Percentiles rank a stretch among this genome's conserved stretches.
Conservation (phyloP, 1,284 basidiomycete species). For the Vanrija pseudolonga region DNA sequence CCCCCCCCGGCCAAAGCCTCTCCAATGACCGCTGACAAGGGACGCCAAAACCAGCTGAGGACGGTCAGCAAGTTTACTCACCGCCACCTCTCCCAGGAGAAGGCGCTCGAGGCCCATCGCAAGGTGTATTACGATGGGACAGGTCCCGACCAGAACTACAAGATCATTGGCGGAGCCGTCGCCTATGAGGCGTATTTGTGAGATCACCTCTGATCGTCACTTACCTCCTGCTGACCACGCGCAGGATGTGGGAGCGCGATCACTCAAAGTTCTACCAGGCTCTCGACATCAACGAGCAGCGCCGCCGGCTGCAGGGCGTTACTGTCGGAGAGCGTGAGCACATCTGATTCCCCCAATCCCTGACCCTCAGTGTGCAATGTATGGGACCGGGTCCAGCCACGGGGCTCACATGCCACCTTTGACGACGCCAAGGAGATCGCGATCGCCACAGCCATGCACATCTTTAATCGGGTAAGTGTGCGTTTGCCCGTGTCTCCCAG, state of each 20-base stretch:
- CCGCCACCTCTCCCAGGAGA: neutral
- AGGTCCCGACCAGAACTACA: conserved; percentile 31
- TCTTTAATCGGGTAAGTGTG: conserved; percentile 34
- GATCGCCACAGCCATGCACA: conserved; percentile 42
- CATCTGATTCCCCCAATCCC: no score
- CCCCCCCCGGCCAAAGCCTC: no score
- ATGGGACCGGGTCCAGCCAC: conserved; percentile 33
- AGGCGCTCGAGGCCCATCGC: conserved; percentile 24
- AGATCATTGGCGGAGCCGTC: conserved; percentile 42
- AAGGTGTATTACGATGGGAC: conserved; percentile 33
- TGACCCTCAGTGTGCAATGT: conserved; percentile 31
- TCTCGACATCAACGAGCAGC: conserved; percentile 31
- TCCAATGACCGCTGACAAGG: neutral
- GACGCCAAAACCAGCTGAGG: no score
- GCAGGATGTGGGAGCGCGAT: conserved; percentile 42
- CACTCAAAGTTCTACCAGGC: conserved; percentile 35
- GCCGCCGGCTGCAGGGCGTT: conserved; percentile 36
- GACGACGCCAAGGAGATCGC: conserved; percentile 42
- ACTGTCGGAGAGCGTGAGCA: conserved; percentile 42
- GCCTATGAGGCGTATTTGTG: conserved; percentile 44
- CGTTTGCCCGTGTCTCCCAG: no score
- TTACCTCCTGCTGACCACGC: neutral
- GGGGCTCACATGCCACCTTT: conserved; percentile 21
- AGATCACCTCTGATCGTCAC: conserved; percentile 7
- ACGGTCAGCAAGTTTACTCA: no score